Percentiles rank a stretch among this genome's conserved stretches.
Evolutionary conservation across 345 rosid species (phyloP).

Genomic region (Mallotus nudiflorus): DNA sequence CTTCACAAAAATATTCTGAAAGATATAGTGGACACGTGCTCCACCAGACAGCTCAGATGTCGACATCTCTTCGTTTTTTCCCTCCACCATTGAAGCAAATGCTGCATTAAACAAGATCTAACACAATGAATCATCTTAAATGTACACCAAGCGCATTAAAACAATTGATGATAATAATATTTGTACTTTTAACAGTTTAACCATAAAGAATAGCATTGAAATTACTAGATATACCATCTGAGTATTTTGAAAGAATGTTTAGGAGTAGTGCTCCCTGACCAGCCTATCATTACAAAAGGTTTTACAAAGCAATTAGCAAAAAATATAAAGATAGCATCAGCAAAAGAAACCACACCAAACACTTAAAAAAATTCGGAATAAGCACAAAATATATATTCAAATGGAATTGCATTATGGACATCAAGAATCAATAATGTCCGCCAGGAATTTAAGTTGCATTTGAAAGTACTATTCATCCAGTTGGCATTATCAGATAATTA

Average conservation of each 20-base stretch:
- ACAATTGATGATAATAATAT: neutral
- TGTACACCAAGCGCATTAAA: neutral
- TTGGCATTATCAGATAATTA: neutral
- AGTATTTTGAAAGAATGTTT: slow-evolving; percentile 88
- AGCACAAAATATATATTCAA: neutral
- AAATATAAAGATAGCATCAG: slow-evolving; percentile 13
- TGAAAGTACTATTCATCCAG: neutral
- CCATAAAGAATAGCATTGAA: neutral
- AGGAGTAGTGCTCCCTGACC: slow-evolving; percentile 95
- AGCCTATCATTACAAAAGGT: slow-evolving; percentile 58
- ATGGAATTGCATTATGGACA: neutral
- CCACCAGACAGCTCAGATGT: slow-evolving; percentile 92
- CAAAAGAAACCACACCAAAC: neutral
- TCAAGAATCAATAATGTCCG: neutral
- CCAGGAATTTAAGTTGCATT: neutral
- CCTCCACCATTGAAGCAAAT: slow-evolving; percentile 83
- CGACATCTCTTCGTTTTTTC: slow-evolving; percentile 91
- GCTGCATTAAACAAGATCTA: slow-evolving; percentile 49
- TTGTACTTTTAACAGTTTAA: slow-evolving; percentile 10
- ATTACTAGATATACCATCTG: slow-evolving; percentile 57
- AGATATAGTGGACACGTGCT: slow-evolving; percentile 87
- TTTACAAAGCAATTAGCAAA: slow-evolving; percentile 15
- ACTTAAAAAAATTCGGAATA: neutral
- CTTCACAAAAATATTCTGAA: slow-evolving; percentile 87
- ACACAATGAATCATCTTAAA: slow-evolving; percentile 10